phyloP scores from a whole-genome alignment of 768 basidiomycete genomes.

The Tricholoma sp. region DNA sequence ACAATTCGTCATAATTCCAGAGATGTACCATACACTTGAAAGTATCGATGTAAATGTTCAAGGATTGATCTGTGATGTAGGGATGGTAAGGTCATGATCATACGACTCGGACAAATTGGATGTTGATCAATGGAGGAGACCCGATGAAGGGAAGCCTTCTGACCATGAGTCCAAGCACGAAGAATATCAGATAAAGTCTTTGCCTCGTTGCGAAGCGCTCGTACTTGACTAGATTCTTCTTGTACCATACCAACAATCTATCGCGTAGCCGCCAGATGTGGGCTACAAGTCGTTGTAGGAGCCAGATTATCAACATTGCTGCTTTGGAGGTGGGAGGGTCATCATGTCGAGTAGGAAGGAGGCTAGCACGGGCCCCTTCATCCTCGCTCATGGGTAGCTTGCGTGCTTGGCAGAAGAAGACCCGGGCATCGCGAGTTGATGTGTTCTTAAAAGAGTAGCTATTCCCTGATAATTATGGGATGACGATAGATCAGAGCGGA shows the following conservation, averaged over 20 bases:
- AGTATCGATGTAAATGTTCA: constrained; percentile 2
- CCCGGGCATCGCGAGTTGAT: constrained; percentile 64
- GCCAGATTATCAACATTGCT: constrained; percentile 14
- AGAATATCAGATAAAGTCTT: constrained; percentile 18
- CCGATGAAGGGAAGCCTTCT: constrained; percentile 19
- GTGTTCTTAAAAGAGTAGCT: constrained; percentile 90
- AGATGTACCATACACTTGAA: constrained; percentile 9
- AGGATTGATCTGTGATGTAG: not conserved
- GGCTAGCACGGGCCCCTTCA: constrained; percentile 1
- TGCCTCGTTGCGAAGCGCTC: constrained; percentile 12
- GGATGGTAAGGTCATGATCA: constrained; percentile 5
- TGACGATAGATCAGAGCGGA: not conserved
- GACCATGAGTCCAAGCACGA: constrained; percentile 17
- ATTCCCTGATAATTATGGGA: constrained; percentile 54
- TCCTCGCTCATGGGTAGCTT: constrained; percentile 20
- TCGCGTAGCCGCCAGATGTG: constrained; percentile 7
- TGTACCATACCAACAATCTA: constrained; percentile 13
- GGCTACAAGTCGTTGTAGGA: constrained; percentile 12
- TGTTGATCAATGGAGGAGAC: constrained; percentile 20
- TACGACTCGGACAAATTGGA: constrained; percentile 16
- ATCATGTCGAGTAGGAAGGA: constrained; percentile 4
- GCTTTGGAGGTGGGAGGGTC: constrained; percentile 13
- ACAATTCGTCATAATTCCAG: constrained; percentile 7
- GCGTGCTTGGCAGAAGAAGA: constrained; percentile 92
- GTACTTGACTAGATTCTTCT: constrained; percentile 12